Base-by-base conservation (phyloP, 441 rosid species). In the Brassica hybrid region DNA sequence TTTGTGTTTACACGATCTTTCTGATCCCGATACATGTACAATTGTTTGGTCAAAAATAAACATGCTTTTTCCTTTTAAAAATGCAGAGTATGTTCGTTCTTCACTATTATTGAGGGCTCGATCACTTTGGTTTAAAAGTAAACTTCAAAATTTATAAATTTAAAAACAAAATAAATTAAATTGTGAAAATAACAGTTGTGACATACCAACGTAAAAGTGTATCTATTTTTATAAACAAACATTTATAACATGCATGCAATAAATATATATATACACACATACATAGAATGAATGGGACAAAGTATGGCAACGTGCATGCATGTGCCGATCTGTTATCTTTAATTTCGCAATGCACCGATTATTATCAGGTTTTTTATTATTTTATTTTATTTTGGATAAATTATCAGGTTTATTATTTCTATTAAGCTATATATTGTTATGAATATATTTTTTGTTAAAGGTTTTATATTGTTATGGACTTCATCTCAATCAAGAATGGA, bases 1-100 rank as follows among this genome's bases (percentile, higher is more conserved):
- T 72, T 72, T 66, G 68, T 58, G 57, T 23, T 45, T 66, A 65
- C 18, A 2, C 43, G 17, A 59, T 59, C 52, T 66, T 41, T 78
- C 72, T 50, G 73, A 78, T 72, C 67, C 16, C 73, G 45, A 72
- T 23, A 72, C 81, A 72, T 67, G 69, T 61, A 72, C 81, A 59
- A 17, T 67, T 73, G 67, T 58, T 76, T 38, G 12, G 13, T 13
- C 2, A 65, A 13, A 73, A 60, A 11, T 13, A 19, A 21, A 16
- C 41, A 66, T 71, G 62, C 72, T 77, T 58, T 77, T 36, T 36
- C 65, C 54, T 67, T 73, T 27, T 17, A n/a, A n/a, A n/a, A 78
- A 67, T 78, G 65, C 70, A 78, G 54, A 61, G 74, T 62, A 72
- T 78, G n/a, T n/a, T n/a, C n/a, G n/a, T n/a, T n/a, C n/a, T n/a